Percentiles rank a stretch among this genome's conserved stretches.
phyloP scores from a whole-genome alignment of 169 alveolate genomes.

The Babesia divergens region DNA sequence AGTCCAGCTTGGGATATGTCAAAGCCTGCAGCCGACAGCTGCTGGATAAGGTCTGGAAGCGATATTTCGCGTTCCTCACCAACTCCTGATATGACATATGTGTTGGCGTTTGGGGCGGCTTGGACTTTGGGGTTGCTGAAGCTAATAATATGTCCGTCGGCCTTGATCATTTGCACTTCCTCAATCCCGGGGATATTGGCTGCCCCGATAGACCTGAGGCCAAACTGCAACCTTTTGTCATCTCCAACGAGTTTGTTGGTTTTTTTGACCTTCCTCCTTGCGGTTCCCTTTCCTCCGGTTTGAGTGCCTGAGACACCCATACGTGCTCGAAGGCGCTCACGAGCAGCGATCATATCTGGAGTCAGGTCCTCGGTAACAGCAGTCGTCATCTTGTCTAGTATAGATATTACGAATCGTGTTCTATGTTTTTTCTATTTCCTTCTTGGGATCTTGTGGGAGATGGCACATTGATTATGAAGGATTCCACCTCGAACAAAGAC shows the following conservation, averaged over 20 bases:
- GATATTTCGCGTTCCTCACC: slow-evolving; percentile 87
- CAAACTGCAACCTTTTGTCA: slow-evolving; percentile 89
- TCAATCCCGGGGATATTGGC: slow-evolving; percentile 91
- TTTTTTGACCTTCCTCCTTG: slow-evolving; percentile 90
- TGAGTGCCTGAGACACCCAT: slow-evolving; percentile 87
- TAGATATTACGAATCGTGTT: no score
- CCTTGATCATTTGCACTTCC: slow-evolving; percentile 93
- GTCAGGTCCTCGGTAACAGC: slow-evolving; percentile 72
- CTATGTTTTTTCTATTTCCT: no score
- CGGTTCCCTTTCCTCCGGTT: slow-evolving; percentile 95
- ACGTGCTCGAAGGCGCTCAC: slow-evolving; percentile 89
- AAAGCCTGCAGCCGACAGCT: slow-evolving; percentile 72
- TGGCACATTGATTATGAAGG: no score
- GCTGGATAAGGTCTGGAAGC: slow-evolving; percentile 77
- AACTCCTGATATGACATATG: slow-evolving; percentile 90
- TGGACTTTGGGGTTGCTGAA: slow-evolving; percentile 91
- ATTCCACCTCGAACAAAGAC: no score
- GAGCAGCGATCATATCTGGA: slow-evolving; percentile 88
- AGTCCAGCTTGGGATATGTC: slow-evolving; percentile 67
- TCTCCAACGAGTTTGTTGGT: slow-evolving; percentile 87
- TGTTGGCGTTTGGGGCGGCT: slow-evolving; percentile 91
- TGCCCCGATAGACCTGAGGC: slow-evolving; percentile 90
- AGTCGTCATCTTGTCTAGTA: slow-evolving; percentile 6
- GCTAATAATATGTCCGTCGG: slow-evolving; percentile 89
- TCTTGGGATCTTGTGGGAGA: no score